Base-by-base conservation (phyloP, 768 basidiomycete genomes). In the Amanita pallidorosea region DNA sequence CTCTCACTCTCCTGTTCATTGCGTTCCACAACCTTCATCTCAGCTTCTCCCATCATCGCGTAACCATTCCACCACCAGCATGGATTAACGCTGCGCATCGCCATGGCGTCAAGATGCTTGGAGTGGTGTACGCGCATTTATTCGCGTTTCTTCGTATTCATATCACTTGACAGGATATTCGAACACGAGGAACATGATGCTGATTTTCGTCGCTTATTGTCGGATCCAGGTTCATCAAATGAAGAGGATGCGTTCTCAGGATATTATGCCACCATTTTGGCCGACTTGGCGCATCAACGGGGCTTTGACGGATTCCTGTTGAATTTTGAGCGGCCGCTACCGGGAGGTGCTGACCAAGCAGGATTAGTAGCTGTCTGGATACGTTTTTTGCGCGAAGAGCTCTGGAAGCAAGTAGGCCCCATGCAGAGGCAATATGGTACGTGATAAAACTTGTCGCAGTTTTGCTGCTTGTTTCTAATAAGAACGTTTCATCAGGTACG, bases 241-340 rank as follows among this genome's bases (percentile, higher is more conserved):
- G 61, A 5, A 51, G 59, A 12, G 65, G 70, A 3, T 61, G 78
- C 82, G 3, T 54, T 81, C 12, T 88, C 87, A 0, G 67, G 72
- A 1, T 77, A 82, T 57, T 90, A 89, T 53, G 86, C 88, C 0
- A 71, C 67, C 29, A 51, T 77, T 13, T 71, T 92, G 7, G 87
- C 88, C 0, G 72, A 81, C 22, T 69, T 91, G 1, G 88, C 88
- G 2, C 58, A 68, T 29, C 79, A 87, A 56, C 76, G 85, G 5
- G 86, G 88, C 0, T 90, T 91, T 51, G 89, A 91, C 56, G 89
- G 89, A 0, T 92, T 87, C 59, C 68, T 92, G 15, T 73, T 92
- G 33, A 91, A 92, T 59, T 76, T 91, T 42, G 89, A 91, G 59
- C 77, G 68, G 36, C 65, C 68, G 2, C 65, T 86, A 4, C 61